phyloP scores from a whole-genome alignment of 2,329 filamentous ascomycete species.

The Alternaria metachromatica region DNA sequence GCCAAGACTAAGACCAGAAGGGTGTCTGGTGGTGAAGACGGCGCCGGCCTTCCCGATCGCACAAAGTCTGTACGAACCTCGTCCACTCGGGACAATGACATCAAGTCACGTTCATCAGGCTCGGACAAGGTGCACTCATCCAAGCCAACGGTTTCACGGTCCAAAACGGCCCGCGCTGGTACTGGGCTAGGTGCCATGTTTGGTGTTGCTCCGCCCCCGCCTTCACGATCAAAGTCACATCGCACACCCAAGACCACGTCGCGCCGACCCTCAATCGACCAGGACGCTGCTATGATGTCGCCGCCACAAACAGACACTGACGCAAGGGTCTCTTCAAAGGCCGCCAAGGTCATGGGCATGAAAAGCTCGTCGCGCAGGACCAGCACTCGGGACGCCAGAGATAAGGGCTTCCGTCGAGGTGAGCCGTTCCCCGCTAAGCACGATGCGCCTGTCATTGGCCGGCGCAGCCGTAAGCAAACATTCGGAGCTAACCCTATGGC shows the following conservation, averaged over 20 bases:
- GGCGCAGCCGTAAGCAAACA: constrained; percentile 45
- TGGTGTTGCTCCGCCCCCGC: constrained; percentile 57
- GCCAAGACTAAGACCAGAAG: constrained; percentile 51
- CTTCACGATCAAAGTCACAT: constrained; percentile 73
- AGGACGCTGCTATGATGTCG: constrained; percentile 69
- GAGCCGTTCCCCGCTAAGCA: constrained; percentile 36
- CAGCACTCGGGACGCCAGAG: constrained; percentile 45
- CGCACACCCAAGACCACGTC: constrained; percentile 67
- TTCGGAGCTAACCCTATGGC: constrained; percentile 40
- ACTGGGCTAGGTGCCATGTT: constrained; percentile 71
- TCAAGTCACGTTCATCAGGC: constrained; percentile 71
- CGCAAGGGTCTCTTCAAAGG: constrained; percentile 72
- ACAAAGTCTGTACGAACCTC: constrained; percentile 63
- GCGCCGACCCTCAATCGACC: constrained; percentile 72
- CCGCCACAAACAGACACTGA: constrained; percentile 72
- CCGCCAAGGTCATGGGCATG: constrained; percentile 76
- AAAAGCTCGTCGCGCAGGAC: constrained; percentile 52
- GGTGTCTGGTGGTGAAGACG: constrained; percentile 38
- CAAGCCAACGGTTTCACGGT: constrained; percentile 54
- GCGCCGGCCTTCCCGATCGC: constrained; percentile 52
- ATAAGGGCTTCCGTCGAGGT: constrained; percentile 60
- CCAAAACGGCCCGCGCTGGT: constrained; percentile 62
- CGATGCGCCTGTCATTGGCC: constrained; percentile 26
- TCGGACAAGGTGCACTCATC: constrained; percentile 69
- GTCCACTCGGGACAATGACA: constrained; percentile 64